Conservation (phyloP, 768 basidiomycete genomes). For the Tubosaeta sp. region DNA sequence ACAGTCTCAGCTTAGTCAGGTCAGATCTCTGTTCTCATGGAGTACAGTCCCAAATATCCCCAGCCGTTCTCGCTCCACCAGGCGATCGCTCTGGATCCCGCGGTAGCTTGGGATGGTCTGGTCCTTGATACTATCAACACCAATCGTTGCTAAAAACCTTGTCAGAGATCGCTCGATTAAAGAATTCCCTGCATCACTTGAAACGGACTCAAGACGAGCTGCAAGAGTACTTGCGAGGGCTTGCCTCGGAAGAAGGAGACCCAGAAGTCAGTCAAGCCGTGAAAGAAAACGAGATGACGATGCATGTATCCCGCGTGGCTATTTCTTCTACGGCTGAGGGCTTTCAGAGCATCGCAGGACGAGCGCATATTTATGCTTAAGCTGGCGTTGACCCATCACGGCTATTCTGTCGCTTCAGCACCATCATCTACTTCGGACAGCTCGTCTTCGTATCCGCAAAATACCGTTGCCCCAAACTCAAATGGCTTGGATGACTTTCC, state of each 20-base stretch:
- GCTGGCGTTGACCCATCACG: slow-evolving; percentile 61
- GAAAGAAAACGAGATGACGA: slow-evolving; percentile 68
- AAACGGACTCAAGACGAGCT: slow-evolving; percentile 58
- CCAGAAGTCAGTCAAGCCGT: slow-evolving; percentile 55
- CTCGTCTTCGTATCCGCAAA: slow-evolving; percentile 1
- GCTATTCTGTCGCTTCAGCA: slow-evolving; percentile 38
- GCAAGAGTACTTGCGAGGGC: slow-evolving; percentile 39
- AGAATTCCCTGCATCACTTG: slow-evolving; percentile 65
- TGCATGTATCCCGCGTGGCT: slow-evolving; percentile 43
- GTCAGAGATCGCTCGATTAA: slow-evolving; percentile 70
- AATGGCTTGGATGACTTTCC: slow-evolving; percentile 12
- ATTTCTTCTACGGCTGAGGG: slow-evolving; percentile 10
- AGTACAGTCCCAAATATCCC: slow-evolving; percentile 59
- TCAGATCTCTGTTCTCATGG: slow-evolving; percentile 33
- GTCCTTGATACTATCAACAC: not conserved
- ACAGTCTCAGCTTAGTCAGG: slow-evolving; percentile 19
- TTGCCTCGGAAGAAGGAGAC: slow-evolving; percentile 40
- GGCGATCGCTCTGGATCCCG: slow-evolving; percentile 59
- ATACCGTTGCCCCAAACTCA: slow-evolving; percentile 6
- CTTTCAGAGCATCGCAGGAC: slow-evolving; percentile 66
- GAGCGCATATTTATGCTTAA: slow-evolving; percentile 70
- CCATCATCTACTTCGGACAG: slow-evolving; percentile 1
- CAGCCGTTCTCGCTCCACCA: slow-evolving; percentile 75
- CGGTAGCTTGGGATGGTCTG: slow-evolving; percentile 68
- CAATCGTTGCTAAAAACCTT: not conserved